A percentile compares a stretch with the other conserved stretches of the same genome.
phyloP scores from a whole-genome alignment of 2,329 filamentous ascomycete species.

The Cryphonectria nitschkei region DNA sequence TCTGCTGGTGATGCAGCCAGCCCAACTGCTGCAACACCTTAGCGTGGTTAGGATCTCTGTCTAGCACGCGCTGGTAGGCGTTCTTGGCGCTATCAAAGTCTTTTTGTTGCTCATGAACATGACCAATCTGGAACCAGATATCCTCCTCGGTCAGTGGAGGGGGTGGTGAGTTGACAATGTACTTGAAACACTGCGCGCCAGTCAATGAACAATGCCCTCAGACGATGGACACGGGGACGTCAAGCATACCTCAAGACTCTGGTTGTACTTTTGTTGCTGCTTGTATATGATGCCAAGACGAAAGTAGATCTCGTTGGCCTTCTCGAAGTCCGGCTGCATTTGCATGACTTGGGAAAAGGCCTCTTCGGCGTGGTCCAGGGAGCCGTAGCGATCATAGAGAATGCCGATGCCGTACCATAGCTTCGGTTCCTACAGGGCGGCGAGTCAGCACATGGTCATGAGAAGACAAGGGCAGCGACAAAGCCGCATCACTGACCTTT shows the following conservation, averaged over 20 bases:
- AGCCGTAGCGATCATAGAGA: slow-evolving; percentile 94
- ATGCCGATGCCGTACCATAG: slow-evolving; percentile 99
- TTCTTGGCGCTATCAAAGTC: slow-evolving; percentile 93
- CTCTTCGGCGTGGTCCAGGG: slow-evolving; percentile 94
- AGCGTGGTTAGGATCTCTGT: slow-evolving; percentile 92
- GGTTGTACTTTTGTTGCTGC: slow-evolving; percentile 89
- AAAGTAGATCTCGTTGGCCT: slow-evolving; percentile 99
- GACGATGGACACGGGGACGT: slow-evolving; percentile 19
- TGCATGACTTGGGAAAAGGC: slow-evolving; percentile 99
- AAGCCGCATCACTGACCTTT: slow-evolving; percentile 63
- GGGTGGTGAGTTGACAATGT: slow-evolving; percentile 92
- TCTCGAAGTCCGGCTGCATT: slow-evolving; percentile 96
- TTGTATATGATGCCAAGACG: slow-evolving; percentile 99
- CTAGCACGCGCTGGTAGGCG: slow-evolving; percentile 90
- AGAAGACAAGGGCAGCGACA: background rate
- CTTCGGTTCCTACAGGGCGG: slow-evolving; percentile 74
- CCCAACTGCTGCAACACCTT: slow-evolving; percentile 98
- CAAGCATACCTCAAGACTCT: slow-evolving; percentile 81
- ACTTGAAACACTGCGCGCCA: slow-evolving; percentile 83
- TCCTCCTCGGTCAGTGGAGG: slow-evolving; percentile 94
- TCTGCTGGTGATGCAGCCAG: slow-evolving; percentile 97
- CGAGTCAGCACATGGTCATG: slow-evolving; percentile 14
- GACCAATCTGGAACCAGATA: slow-evolving; percentile 99
- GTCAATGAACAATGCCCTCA: slow-evolving; percentile 34
- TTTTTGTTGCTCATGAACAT: slow-evolving; percentile 98